Evolutionary conservation across 768 basidiomycete genomes (phyloP).

Genomic region (Cubamyces lactineus): DNA sequence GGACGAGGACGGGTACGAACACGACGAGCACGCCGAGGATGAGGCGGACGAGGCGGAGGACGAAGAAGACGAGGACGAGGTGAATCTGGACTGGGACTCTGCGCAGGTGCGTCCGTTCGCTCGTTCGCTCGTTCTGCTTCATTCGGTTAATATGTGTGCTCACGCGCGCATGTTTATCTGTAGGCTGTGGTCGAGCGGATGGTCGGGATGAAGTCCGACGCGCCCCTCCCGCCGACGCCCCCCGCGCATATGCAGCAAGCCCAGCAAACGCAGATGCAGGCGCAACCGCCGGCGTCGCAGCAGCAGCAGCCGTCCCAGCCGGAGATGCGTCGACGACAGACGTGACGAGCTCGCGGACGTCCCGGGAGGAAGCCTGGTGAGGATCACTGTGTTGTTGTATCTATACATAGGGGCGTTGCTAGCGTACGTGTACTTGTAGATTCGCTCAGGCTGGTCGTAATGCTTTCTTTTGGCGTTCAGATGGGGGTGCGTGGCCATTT

Average conservation of each 20-base stretch:
- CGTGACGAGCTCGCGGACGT: too few species aligned
- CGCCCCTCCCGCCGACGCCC: constrained; percentile 1
- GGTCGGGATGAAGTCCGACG: constrained; percentile 33
- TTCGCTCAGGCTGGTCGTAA: too few species aligned
- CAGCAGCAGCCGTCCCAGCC: too few species aligned
- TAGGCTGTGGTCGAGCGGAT: constrained; percentile 38
- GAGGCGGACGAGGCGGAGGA: constrained; percentile 39
- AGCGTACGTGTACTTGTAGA: too few species aligned
- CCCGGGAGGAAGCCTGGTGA: too few species aligned
- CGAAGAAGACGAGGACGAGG: constrained; percentile 61
- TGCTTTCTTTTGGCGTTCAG: too few species aligned
- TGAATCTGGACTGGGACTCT: constrained; percentile 68
- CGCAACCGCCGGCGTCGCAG: too few species aligned
- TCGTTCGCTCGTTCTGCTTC: neutral
- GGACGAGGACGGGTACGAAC: constrained; percentile 47
- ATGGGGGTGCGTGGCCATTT: too few species aligned
- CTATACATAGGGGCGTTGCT: too few species aligned
- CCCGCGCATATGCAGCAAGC: neutral
- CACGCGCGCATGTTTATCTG: neutral
- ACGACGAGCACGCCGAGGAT: too few species aligned
- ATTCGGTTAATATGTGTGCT: neutral
- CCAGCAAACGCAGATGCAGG: neutral
- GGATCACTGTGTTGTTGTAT: too few species aligned
- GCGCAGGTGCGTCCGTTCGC: constrained; percentile 52
- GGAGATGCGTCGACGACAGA: too few species aligned